These are phyloP conservation scores for Garcileccinum viscosum DNA, from an alignment of 1,284 basidiomycete genomes.

Conservation along the genomic window DNA sequence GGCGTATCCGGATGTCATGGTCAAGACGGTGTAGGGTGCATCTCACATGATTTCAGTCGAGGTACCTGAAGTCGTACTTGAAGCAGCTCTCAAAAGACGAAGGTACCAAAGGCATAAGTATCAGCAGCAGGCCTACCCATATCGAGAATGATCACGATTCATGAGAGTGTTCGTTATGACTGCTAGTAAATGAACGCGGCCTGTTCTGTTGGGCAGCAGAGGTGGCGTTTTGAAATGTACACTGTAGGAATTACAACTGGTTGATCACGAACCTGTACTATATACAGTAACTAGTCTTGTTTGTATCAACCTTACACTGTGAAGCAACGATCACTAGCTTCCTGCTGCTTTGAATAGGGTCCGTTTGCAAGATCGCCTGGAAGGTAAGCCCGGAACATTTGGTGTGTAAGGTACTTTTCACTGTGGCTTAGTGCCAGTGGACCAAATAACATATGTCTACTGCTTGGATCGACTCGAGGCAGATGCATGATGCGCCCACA, in stretches of 20 bases:
- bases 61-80: conserved; percentile 1
- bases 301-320: too few relatives aligned
- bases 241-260: neutral
- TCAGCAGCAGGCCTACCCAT: neutral
- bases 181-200: neutral
- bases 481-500: too few relatives aligned
- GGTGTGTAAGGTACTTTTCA: too few relatives aligned
- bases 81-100: conserved; percentile 16
- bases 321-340: too few relatives aligned
- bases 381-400: too few relatives aligned
- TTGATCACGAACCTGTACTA: neutral
- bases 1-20: conserved; percentile 14
- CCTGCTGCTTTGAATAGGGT: too few relatives aligned
- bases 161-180: neutral
- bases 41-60: conserved; percentile 18
- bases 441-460: too few relatives aligned
- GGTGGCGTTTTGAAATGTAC: neutral
- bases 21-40: conserved; percentile 15
- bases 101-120: neutral
- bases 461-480: too few relatives aligned
- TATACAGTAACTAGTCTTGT: neutral
- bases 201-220: neutral
- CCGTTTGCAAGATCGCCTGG: too few relatives aligned
- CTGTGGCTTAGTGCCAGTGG: too few relatives aligned
- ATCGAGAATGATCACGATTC: neutral